phyloP scores from a whole-genome alignment of 768 basidiomycete species.

The Boletus pseudo-olivaceus region DNA sequence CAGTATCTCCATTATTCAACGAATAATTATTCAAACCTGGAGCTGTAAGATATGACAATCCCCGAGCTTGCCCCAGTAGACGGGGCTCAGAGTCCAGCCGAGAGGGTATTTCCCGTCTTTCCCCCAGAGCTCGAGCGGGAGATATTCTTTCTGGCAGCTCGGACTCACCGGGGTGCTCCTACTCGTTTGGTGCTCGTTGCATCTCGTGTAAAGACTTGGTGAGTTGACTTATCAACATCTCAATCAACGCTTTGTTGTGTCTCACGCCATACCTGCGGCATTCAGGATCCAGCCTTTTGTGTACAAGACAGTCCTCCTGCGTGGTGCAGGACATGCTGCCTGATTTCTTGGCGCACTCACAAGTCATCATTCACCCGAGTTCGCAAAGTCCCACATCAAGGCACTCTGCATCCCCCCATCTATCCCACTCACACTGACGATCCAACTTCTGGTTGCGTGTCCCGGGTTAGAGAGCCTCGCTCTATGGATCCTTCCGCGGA shows the following conservation, averaged over 20 bases:
- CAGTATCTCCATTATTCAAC: background rate
- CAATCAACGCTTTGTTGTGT: background rate
- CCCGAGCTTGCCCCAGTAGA: background rate
- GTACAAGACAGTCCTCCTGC: conserved; percentile 18
- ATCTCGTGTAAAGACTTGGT: conserved; percentile 17
- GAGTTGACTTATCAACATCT: background rate
- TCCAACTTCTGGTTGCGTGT: conserved; percentile 9
- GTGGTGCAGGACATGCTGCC: conserved; percentile 2
- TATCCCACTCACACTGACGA: conserved; percentile 1
- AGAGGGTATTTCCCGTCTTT: conserved; percentile 3
- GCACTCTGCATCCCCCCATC: conserved; percentile 16
- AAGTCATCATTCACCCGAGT: conserved; percentile 4
- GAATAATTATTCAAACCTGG: background rate
- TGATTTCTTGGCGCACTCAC: conserved; percentile 10
- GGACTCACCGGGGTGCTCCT: conserved; percentile 4
- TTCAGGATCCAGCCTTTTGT: conserved; percentile 22
- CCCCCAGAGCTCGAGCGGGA: conserved; percentile 20
- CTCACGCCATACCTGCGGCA: background rate
- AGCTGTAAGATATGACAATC: background rate
- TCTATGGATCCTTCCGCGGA: conserved; percentile 12
- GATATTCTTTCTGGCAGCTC: conserved; percentile 16
- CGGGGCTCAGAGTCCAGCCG: background rate
- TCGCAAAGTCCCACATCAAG: conserved; percentile 9
- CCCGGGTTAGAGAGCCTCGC: conserved; percentile 14
- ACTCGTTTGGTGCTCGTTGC: conserved; percentile 17